Evolutionary conservation across 805 yeast genomes (phyloP), one percentile per base, ranked within the genome.

Genomic region (Barnettozyma sucrosica): DNA sequence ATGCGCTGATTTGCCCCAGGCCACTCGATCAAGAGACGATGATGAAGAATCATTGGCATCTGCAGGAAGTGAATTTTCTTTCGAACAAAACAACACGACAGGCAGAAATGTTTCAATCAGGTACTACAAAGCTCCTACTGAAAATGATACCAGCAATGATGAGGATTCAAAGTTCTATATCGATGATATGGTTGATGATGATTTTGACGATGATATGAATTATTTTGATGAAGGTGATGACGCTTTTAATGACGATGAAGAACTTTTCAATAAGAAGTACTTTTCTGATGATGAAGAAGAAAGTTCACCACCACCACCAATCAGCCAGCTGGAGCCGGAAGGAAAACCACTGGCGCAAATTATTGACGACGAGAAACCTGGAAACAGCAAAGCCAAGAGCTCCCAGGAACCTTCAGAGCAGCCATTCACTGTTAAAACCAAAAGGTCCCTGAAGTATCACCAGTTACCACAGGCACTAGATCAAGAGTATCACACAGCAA

Each of bases 41-140:
- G 41, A 37, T 19, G n/a, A 37, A 21, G 41, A 23, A 5, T 37
- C 41, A 8, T 16, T 21, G 9, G 36, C 37, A 6, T 39, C 50
- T 1, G 51, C 49, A 7, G 56, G 47, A 14, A 63, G 67, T 43
- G 60, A 67, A 46, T 80, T 78, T 52, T 79, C 83, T 1, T 80
- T 80, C 52, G 79, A 76, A 42, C 66, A 68, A 38, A 71, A 69
- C 16, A 64, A 62, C 1, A 54, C 63, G 7, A 69, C 75, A n/a
- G 79, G 78, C 3, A 66, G 84, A 50, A 76, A 77, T 46, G 66
- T 76, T 1, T 78, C 83, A 0, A 70, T 75, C 20, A 73, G 76
- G 49, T 79, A 78, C 57, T 79, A 80, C 57, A 75, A 75, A 45
- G 55, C 59, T 4, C 55, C 52, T 4, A 43, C 47, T 5, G 58